Conservation (phyloP, 1,139 yeast species). For the Pichia sp. region DNA sequence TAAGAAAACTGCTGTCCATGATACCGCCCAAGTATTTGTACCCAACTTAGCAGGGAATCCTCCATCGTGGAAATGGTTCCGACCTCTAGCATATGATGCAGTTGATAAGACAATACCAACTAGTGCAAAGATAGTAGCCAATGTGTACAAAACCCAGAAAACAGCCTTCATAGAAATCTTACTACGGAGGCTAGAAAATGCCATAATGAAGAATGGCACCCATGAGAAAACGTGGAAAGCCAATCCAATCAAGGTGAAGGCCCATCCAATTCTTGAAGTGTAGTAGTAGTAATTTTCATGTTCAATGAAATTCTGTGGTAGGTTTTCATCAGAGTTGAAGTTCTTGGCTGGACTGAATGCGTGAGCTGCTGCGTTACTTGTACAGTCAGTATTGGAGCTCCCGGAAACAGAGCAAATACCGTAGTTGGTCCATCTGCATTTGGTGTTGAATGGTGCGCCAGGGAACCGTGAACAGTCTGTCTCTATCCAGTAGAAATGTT, state of each 20-base stretch:
- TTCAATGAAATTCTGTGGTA: slow-evolving; percentile 43
- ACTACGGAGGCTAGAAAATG: slow-evolving; percentile 7
- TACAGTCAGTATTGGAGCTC: slow-evolving; percentile 39
- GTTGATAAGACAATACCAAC: slow-evolving; percentile 59
- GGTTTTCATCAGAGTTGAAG: slow-evolving; percentile 36
- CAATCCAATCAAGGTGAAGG: slow-evolving; percentile 55
- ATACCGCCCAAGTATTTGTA: slow-evolving; percentile 30
- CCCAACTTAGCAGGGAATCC: slow-evolving; percentile 49
- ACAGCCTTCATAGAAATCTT: background rate
- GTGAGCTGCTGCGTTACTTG: slow-evolving; percentile 45
- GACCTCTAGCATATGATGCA: slow-evolving; percentile 58
- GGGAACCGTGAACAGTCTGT: slow-evolving; percentile 56
- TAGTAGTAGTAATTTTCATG: slow-evolving; percentile 49
- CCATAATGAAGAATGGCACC: slow-evolving; percentile 22
- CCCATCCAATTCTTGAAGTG: slow-evolving; percentile 61
- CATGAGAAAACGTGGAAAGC: slow-evolving; percentile 45
- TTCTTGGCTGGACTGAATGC: slow-evolving; percentile 62
- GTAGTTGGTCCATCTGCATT: slow-evolving; percentile 68
- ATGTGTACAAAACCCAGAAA: slow-evolving; percentile 15
- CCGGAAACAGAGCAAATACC: slow-evolving; percentile 42
- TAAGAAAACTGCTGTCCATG: slow-evolving; percentile 20
- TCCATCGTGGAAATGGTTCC: slow-evolving; percentile 42
- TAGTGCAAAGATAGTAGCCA: slow-evolving; percentile 46
- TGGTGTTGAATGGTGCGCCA: slow-evolving; percentile 36
- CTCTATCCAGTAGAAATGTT: slow-evolving; percentile 60